A percentile compares a stretch with the other conserved stretches of the same genome.
phyloP scores from a whole-genome alignment of 164 flowering plant genomes.

The Sextonia rubra region DNA sequence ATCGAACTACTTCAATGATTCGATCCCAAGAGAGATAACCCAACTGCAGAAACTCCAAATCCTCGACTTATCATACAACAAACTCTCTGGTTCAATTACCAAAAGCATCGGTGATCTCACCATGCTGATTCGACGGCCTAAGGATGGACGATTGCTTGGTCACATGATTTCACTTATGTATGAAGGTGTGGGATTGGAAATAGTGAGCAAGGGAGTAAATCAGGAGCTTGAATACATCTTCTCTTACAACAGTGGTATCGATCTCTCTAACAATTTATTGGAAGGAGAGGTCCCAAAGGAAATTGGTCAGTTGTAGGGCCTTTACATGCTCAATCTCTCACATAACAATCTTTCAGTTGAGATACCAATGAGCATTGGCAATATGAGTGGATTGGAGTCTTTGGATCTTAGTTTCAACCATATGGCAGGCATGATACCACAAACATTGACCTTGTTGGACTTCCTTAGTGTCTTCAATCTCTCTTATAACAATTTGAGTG shows the following conservation, averaged over 20 bases:
- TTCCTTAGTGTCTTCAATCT: conserved; percentile 12
- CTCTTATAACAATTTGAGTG: conserved; percentile 24
- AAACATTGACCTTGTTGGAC: conserved; percentile 13
- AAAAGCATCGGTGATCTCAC: background rate
- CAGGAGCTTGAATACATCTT: background rate
- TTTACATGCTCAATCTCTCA: conserved; percentile 19
- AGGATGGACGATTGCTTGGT: background rate
- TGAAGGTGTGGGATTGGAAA: conserved; percentile 9
- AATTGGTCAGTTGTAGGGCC: conserved; percentile 14
- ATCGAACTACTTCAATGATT: conserved; percentile 1
- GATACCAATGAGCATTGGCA: conserved; percentile 16
- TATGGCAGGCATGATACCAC: conserved; percentile 15
- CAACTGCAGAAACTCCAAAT: conserved; percentile 6
- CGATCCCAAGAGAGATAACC: conserved; percentile 6
- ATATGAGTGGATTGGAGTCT: conserved; percentile 18
- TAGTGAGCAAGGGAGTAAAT: conserved; percentile 11
- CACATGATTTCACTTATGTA: background rate
- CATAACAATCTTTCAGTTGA: conserved; percentile 14
- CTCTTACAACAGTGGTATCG: conserved; percentile 14
- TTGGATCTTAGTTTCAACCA: conserved; percentile 17
- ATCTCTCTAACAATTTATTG: conserved; percentile 14
- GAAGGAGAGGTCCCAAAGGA: conserved; percentile 13
- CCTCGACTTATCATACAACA: conserved; percentile 16
- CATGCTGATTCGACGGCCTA: background rate
- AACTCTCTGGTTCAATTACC: conserved; percentile 18